A percentile compares a stretch with the other conserved stretches of the same genome.
phyloP scores from a whole-genome alignment of 1,284 basidiomycete species.

The Xerocomus amazonicus region DNA sequence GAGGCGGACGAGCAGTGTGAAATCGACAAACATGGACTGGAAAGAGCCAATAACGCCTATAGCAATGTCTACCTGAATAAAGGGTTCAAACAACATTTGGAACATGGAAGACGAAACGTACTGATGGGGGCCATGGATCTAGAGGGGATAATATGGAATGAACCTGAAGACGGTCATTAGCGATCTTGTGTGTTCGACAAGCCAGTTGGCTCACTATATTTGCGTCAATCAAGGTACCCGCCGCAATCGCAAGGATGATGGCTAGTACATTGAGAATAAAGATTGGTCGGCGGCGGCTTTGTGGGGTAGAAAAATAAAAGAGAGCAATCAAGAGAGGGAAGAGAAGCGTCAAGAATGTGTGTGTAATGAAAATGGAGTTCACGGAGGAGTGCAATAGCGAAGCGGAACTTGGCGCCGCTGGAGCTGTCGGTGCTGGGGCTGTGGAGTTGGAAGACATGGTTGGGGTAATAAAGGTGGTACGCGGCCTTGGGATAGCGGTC shows the following conservation, averaged over 20 bases:
- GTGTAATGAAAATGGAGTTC: constrained; percentile 23
- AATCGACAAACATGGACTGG: constrained; percentile 34
- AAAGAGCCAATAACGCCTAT: constrained; percentile 31
- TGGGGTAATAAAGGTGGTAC: neutral
- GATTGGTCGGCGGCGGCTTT: constrained; percentile 23
- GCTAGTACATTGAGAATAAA: constrained; percentile 31
- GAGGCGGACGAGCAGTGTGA: constrained; percentile 29
- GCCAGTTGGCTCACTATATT: constrained; percentile 12
- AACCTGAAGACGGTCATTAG: constrained; percentile 17
- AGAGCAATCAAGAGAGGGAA: constrained; percentile 30
- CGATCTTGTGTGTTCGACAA: neutral
- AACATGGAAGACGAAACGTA: constrained; percentile 4
- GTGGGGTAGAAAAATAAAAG: constrained; percentile 31
- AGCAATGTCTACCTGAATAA: constrained; percentile 16
- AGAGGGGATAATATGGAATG: constrained; percentile 22
- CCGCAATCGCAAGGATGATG: constrained; percentile 23
- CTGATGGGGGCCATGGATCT: constrained; percentile 18
- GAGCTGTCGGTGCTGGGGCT: constrained; percentile 6
- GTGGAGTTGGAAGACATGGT: constrained; percentile 18
- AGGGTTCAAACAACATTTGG: neutral
- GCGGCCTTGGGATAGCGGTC: neutral
- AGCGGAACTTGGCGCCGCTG: constrained; percentile 2
- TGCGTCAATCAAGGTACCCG: constrained; percentile 24
- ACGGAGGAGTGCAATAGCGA: constrained; percentile 17
- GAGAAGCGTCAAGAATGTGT: constrained; percentile 29